phyloP scores from a whole-genome alignment of 148 eudicot genomes.

The Spergularia bocconei region DNA sequence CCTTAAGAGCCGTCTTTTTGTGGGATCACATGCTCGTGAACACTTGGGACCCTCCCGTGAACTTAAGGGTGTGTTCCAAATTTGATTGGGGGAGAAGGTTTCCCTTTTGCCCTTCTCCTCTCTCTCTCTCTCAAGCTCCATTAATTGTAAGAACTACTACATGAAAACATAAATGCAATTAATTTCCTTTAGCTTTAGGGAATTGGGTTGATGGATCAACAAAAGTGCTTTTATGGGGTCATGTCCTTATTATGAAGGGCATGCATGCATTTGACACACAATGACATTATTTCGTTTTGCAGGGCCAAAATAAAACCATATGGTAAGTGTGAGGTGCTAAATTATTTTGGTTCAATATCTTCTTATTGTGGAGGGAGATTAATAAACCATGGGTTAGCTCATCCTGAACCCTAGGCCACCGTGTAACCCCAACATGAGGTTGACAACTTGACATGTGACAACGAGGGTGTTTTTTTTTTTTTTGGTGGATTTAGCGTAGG shows the following conservation, averaged over 20 bases:
- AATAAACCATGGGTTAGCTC: conserved; percentile 7
- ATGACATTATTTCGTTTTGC: conserved; percentile 18
- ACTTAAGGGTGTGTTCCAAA: conserved; percentile 8
- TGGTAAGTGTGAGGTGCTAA: conserved; percentile 25
- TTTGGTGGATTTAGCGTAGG: not conserved
- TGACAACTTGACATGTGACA: conserved; percentile 9
- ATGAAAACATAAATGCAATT: conserved; percentile 1
- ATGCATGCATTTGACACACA: conserved; percentile 22
- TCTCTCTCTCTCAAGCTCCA: not conserved
- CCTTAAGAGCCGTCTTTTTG: conserved; percentile 31
- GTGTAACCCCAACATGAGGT: conserved; percentile 18
- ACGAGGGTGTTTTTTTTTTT: not conserved
- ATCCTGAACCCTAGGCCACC: conserved; percentile 20
- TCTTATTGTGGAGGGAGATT: conserved; percentile 22
- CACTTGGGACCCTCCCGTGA: conserved; percentile 34
- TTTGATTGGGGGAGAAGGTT: conserved; percentile 12
- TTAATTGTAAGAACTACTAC: not conserved
- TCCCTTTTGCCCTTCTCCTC: not conserved
- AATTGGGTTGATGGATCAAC: conserved; percentile 1
- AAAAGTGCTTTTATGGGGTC: conserved; percentile 22
- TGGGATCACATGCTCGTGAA: conserved; percentile 34
- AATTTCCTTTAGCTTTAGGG: conserved; percentile 24
- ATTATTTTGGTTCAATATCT: conserved; percentile 20
- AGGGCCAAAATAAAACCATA: conserved; percentile 18
- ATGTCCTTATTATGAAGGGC: conserved; percentile 33